Evolutionary conservation across 75 land plant genomes (phyloP), one percentile per base, ranked within the genome.

Genomic region (Cupressus sempervirens): DNA sequence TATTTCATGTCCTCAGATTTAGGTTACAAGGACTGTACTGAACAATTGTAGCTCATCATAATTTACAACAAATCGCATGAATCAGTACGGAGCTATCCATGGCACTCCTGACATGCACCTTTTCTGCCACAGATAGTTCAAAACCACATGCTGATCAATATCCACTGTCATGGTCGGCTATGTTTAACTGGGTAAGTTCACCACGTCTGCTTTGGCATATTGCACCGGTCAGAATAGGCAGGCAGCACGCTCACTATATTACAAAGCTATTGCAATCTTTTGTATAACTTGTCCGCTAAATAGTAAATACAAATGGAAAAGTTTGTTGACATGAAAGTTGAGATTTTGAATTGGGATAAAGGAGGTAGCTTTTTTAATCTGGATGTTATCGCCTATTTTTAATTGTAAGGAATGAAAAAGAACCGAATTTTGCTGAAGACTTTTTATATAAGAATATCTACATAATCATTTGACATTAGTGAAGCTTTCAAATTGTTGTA

Each of bases 291-390:
- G 40, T 38, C 40, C 56, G 18, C 76, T n/a, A n/a, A n/a, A n/a
- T n/a, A n/a, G n/a, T 85, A 86, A 72, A 67, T 35, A 35, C 32
- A 86, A 38, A 77, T 38, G 85, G 83, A 86, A 62, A 38, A 56
- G 76, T 32, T 81, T 83, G 40, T 80, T 35, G 29, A 76, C 20
- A 32, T 8, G 79, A 29, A 11, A 30, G n/a, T 70, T 40, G 41
- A 45, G 34, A 36, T 85, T 65, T 34, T 74, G 40, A 84, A 83
- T 11, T n/a, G n/a, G n/a, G 76, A 83, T 80, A 95, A 86, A 15
- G 88, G 89, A 48, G 90, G 84, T 67, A 97, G 83, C 83, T 95
- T 95, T 85, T 95, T 95, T 86, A 96, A 86, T 82, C 96, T 92
- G 36, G 94, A 84, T 96, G 95, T 97, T 40, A 79, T 88, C 90